These are phyloP conservation scores for Colletotrichum coccodes DNA, from an alignment of 2,329 filamentous ascomycete species.

Conservation along the genomic window DNA sequence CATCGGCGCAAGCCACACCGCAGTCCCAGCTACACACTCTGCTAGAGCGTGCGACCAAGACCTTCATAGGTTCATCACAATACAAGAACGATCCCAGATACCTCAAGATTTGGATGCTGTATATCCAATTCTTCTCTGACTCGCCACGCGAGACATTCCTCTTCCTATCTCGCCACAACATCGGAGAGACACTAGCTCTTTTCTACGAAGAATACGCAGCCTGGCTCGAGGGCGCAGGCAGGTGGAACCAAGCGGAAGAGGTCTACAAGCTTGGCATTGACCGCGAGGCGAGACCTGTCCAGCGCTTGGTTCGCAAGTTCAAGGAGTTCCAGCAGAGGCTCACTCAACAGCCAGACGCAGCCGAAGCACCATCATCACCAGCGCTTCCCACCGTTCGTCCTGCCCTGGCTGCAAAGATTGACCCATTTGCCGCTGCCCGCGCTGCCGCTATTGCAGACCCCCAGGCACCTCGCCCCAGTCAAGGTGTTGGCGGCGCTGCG, in stretches of 20 bases:
- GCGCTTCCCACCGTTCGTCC: slow-evolving; percentile 86
- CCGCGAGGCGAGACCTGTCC: slow-evolving; percentile 83
- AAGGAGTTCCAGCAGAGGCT: slow-evolving; percentile 87
- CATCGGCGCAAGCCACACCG: slow-evolving; percentile 89
- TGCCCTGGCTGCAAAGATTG: slow-evolving; percentile 84
- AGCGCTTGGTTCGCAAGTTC: slow-evolving; percentile 88
- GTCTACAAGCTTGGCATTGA: slow-evolving; percentile 92
- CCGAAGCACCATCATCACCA: slow-evolving; percentile 81
- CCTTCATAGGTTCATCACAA: slow-evolving; percentile 84
- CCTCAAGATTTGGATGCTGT: slow-evolving; percentile 91
- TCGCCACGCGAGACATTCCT: slow-evolving; percentile 92
- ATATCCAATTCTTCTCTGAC: slow-evolving; percentile 93
- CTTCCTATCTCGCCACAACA: slow-evolving; percentile 87
- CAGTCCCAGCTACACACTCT: slow-evolving; percentile 90
- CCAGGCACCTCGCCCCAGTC: slow-evolving; percentile 68
- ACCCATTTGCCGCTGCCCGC: slow-evolving; percentile 76
- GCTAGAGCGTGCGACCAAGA: slow-evolving; percentile 91
- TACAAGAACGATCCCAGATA: slow-evolving; percentile 98
- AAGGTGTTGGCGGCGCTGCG: slow-evolving; percentile 57
- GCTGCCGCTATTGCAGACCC: slow-evolving; percentile 66
- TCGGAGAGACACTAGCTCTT: slow-evolving; percentile 87
- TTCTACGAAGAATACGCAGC: slow-evolving; percentile 98
- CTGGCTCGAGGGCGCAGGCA: slow-evolving; percentile 85
- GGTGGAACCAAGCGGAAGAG: slow-evolving; percentile 93
- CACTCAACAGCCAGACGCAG: slow-evolving; percentile 70